Conservation (phyloP, 768 basidiomycete species). For the Suillus americanus region DNA sequence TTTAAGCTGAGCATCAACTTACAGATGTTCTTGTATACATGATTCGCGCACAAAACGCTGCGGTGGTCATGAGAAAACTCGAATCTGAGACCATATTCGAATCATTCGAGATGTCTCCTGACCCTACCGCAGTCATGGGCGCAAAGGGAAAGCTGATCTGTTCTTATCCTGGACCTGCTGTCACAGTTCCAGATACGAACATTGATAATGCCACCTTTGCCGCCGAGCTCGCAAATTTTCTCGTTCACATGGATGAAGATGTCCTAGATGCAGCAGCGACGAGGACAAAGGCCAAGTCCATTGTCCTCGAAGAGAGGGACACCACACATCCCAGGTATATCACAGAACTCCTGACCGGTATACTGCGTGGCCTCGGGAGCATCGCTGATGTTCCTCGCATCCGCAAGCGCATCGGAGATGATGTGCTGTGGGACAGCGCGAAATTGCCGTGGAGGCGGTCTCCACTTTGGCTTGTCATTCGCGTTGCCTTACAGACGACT, state of each 20-base stretch:
- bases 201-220: conserved; percentile 32
- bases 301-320: conserved; percentile 24
- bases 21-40: conserved; percentile 40
- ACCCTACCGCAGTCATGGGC: conserved; percentile 34
- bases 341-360: conserved; percentile 45
- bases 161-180: conserved; percentile 46
- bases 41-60: conserved; percentile 49
- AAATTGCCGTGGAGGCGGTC: conserved; percentile 49
- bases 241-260: conserved; percentile 36
- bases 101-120: conserved; percentile 45
- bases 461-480: conserved; percentile 48
- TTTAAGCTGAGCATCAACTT: neutral
- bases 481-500: conserved; percentile 44
- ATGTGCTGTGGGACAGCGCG: conserved; percentile 42
- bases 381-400: conserved; percentile 31
- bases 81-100: conserved; percentile 37
- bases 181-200: conserved; percentile 31
- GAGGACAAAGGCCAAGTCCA: conserved; percentile 35
- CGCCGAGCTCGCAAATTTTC: conserved; percentile 37
- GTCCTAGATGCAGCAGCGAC: conserved; percentile 30
- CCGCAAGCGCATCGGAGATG: conserved; percentile 45
- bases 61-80: conserved; percentile 37
- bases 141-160: conserved; percentile 42
- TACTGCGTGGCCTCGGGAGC: conserved; percentile 38
- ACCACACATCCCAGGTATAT: conserved; percentile 47